Evolutionary conservation across 2,329 filamentous ascomycete species (phyloP).

Genomic region (Aspergillus fumigatiaffinis): DNA sequence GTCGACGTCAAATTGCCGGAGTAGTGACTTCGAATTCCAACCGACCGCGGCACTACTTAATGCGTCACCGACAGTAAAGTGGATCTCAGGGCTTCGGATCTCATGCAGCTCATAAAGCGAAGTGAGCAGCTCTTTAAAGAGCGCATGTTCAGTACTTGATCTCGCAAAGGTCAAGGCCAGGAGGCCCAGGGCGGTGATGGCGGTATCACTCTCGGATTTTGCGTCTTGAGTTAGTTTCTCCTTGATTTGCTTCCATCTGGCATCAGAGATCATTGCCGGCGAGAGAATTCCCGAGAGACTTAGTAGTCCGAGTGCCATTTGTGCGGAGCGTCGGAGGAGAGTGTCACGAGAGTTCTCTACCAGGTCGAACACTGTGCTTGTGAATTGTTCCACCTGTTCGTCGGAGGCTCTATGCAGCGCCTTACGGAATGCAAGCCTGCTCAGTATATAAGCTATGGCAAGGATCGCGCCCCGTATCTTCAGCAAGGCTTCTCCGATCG

Average conservation of each 20-base stretch:
- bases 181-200: slow-evolving; percentile 75
- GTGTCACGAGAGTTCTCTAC: slow-evolving; percentile 53
- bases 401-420: slow-evolving; percentile 29
- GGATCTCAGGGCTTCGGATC: slow-evolving; percentile 77
- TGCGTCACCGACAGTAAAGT: slow-evolving; percentile 88
- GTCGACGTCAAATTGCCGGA: slow-evolving; percentile 72
- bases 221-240: slow-evolving; percentile 64
- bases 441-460: slow-evolving; percentile 55
- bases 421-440: slow-evolving; percentile 52
- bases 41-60: slow-evolving; percentile 72
- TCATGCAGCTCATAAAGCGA: slow-evolving; percentile 75
- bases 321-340: slow-evolving; percentile 55
- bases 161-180: slow-evolving; percentile 56
- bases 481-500: slow-evolving; percentile 58
- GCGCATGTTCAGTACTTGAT: slow-evolving; percentile 28
- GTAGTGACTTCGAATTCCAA: slow-evolving; percentile 78
- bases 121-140: slow-evolving; percentile 53
- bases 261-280: slow-evolving; percentile 25
- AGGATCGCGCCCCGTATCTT: slow-evolving; percentile 59
- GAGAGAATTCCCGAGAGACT: slow-evolving; percentile 55
- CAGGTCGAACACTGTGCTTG: slow-evolving; percentile 48
- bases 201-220: slow-evolving; percentile 75
- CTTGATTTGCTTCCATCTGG: slow-evolving; percentile 48
- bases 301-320: slow-evolving; percentile 58
- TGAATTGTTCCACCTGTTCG: slow-evolving; percentile 39